A percentile compares a stretch with the other conserved stretches of the same genome.
Evolutionary conservation across 2,329 filamentous ascomycete species (phyloP).

Genomic region (Cordyceps fumosorosea): DNA sequence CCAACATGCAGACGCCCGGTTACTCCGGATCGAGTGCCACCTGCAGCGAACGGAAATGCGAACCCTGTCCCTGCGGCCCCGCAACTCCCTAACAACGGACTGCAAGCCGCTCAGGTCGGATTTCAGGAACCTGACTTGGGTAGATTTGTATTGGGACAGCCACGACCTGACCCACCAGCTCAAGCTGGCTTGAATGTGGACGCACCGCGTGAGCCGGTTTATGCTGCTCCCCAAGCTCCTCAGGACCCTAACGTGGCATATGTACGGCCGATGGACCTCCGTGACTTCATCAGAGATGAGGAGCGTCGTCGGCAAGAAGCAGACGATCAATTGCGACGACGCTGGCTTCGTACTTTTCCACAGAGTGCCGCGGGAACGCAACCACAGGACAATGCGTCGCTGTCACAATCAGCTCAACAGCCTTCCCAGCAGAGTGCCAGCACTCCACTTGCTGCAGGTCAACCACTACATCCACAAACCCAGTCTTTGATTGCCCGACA

Average conservation of each 20-base stretch:
- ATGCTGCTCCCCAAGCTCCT: not conserved
- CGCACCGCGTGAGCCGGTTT: not conserved
- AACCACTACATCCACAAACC: not conserved
- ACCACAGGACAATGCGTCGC: not conserved
- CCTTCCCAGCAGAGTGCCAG: not conserved
- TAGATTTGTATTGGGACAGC: not conserved
- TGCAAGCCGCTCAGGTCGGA: not conserved
- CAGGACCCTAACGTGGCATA: not conserved
- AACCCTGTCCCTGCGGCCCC: conserved; percentile 18
- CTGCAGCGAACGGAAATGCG: conserved; percentile 19
- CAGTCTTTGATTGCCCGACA: not conserved
- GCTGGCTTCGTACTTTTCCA: not conserved
- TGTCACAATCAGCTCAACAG: not conserved
- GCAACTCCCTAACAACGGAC: conserved; percentile 16
- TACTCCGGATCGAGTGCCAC: conserved; percentile 24
- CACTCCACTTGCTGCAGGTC: not conserved
- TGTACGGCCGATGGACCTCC: conserved; percentile 5
- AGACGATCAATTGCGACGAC: conserved; percentile 2
- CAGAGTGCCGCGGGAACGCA: not conserved
- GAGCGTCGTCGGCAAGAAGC: conserved; percentile 7
- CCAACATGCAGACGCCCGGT: conserved; percentile 88
- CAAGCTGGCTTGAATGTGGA: conserved; percentile 2
- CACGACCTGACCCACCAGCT: not conserved
- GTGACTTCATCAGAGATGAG: conserved; percentile 5
- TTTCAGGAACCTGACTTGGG: not conserved